These are phyloP conservation scores for Corymbia maculata DNA, from an alignment of 345 rosid species.

Conservation along the genomic window DNA sequence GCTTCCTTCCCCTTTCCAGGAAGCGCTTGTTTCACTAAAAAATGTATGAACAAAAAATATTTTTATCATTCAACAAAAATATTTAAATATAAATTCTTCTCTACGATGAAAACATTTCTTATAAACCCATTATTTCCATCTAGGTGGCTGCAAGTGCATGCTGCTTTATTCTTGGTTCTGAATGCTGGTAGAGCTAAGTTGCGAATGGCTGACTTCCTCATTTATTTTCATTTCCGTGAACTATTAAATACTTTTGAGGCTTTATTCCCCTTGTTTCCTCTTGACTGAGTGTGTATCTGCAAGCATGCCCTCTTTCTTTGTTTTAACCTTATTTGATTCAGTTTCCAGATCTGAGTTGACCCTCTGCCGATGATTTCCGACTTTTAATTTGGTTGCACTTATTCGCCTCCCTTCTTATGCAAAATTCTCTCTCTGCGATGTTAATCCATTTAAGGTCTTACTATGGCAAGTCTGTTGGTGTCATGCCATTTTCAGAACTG, in stretches of 20 bases:
- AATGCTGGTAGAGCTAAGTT: background rate
- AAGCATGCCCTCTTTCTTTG: background rate
- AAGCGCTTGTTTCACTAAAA: background rate
- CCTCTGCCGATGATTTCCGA: background rate
- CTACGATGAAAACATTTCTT: too few relatives aligned
- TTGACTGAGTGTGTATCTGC: background rate
- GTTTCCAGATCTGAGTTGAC: background rate
- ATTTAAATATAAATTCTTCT: background rate
- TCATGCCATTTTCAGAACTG: conserved; percentile 44
- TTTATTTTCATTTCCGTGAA: background rate
- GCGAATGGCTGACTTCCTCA: background rate
- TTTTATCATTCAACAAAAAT: too few relatives aligned
- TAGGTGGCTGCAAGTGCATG: background rate
- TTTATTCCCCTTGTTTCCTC: background rate
- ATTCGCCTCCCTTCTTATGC: background rate
- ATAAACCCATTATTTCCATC: too few relatives aligned
- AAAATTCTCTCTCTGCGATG: background rate
- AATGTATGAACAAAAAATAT: too few relatives aligned
- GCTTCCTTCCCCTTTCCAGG: background rate
- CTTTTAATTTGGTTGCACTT: background rate
- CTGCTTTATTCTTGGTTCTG: background rate
- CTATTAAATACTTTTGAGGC: background rate
- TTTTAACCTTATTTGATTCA: background rate
- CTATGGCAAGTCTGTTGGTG: background rate
- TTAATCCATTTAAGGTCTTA: background rate